phyloP scores from a whole-genome alignment of 805 yeast genomes.

The Ogataea nakhonphanomensis region DNA sequence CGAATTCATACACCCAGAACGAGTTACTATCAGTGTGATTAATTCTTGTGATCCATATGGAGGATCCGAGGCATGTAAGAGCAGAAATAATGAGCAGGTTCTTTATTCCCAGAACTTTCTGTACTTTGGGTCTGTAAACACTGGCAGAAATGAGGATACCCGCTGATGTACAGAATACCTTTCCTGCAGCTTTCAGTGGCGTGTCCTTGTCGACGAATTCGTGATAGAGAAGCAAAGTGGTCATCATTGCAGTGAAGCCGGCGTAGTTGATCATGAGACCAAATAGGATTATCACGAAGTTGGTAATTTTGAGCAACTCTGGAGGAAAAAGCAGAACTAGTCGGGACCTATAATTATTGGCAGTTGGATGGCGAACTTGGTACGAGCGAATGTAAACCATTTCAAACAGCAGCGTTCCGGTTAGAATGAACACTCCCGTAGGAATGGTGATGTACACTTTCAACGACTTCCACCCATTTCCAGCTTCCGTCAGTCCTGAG shows the following conservation, averaged over 20 bases:
- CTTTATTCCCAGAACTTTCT: conserved; percentile 22
- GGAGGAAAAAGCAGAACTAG: conserved; percentile 23
- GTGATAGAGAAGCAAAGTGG: conserved; percentile 16
- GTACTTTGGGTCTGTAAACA: conserved; percentile 12
- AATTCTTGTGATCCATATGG: conserved; percentile 23
- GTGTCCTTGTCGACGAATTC: conserved; percentile 31
- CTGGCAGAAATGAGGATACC: conserved; percentile 31
- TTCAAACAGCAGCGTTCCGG: conserved; percentile 33
- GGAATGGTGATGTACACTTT: conserved; percentile 40
- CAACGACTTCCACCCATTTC: conserved; percentile 40
- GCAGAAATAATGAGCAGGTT: conserved; percentile 14
- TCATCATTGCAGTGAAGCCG: conserved; percentile 6
- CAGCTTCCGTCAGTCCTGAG: conserved; percentile 45
- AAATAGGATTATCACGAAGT: conserved; percentile 18
- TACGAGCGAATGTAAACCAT: conserved; percentile 16
- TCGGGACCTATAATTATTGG: conserved; percentile 14
- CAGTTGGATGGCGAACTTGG: conserved; percentile 2
- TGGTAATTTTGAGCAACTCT: conserved; percentile 19
- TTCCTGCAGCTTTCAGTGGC: conserved; percentile 36
- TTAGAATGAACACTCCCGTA: conserved; percentile 35
- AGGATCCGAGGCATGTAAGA: conserved; percentile 10
- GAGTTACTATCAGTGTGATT: conserved; percentile 1
- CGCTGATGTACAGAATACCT: conserved; percentile 33
- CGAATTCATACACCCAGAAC: conserved; percentile 7
- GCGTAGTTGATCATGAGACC: conserved; percentile 9